A percentile compares a stretch with the other conserved stretches of the same genome.
Conservation (phyloP, 2,329 filamentous ascomycete species). For the Alternaria panax region DNA sequence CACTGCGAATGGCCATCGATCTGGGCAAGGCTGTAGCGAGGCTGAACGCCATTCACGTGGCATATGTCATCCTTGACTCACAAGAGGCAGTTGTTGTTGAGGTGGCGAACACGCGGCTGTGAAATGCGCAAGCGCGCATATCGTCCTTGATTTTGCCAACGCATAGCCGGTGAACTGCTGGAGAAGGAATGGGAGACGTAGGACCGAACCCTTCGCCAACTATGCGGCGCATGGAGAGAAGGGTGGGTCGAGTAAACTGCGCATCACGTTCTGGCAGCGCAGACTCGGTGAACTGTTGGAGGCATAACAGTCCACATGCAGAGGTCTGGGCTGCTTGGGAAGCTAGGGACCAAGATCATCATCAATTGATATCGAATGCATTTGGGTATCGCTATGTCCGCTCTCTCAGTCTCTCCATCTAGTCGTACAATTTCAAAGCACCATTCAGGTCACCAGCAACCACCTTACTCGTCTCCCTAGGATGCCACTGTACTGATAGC, state of each 20-base stretch:
- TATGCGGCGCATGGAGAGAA: not conserved
- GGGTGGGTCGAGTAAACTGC: not conserved
- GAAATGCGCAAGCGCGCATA: slow-evolving; percentile 24
- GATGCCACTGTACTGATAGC: slow-evolving; percentile 92
- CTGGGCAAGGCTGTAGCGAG: slow-evolving; percentile 11
- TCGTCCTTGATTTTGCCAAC: slow-evolving; percentile 1
- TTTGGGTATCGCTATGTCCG: slow-evolving; percentile 34
- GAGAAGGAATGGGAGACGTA: not conserved
- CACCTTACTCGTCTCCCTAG: slow-evolving; percentile 95
- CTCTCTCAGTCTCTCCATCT: slow-evolving; percentile 9
- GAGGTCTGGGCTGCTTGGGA: not conserved
- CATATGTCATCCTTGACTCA: not conserved
- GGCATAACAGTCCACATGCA: not conserved
- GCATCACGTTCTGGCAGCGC: not conserved
- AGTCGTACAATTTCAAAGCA: slow-evolving; percentile 93
- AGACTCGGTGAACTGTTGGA: not conserved
- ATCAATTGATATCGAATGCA: slow-evolving; percentile 6
- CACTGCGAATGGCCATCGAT: not conserved
- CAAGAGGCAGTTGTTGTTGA: not conserved
- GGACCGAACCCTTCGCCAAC: not conserved
- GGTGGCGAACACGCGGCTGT: slow-evolving; percentile 1
- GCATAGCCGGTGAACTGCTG: slow-evolving; percentile 12
- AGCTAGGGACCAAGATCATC: not conserved
- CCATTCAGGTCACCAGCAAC: slow-evolving; percentile 90
- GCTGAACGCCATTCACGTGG: slow-evolving; percentile 16